Evolutionary conservation across 83 land plant genomes (phyloP), one percentile per base, ranked within the genome.

Genomic region (Picea abies): DNA sequence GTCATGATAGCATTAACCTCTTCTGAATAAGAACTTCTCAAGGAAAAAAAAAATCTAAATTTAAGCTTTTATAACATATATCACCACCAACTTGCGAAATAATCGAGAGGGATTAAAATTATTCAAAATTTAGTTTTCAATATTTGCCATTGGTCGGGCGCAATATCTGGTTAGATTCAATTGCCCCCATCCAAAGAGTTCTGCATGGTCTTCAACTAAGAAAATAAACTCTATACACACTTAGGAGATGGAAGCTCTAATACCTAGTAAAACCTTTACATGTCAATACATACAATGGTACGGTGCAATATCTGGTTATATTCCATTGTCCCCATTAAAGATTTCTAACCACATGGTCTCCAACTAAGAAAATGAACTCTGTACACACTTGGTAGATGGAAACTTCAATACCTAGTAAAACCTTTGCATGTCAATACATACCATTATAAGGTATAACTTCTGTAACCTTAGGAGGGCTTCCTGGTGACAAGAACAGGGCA

Each of bases 401-500:
- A 44, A 9, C 77, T 44, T 44, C 47, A 44, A 44, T 5, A 44
- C 8, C 47, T 6, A 44, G 8, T 44, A 44, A 44, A 44, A 77
- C 8, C 4, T 44, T 4, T 71, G 0, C 47, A 71, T 17, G 39
- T 70, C 44, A 16, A 68, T 25, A 9, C 15, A 26, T 70, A 52
- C 81, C 35, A 52, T 52, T 49, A 11, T 52, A 52, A 10, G 11
- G 56, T 52, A 52, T 12, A 70, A 7, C 39, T 16, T 49, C 44
- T 23, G 8, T 22, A 37, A 56, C 26, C n/a, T 81, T 64, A 81
- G 6, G 60, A 25, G 8, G 81, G 23, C 61, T 83, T 83, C 84
- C 60, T 86, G 58, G 79, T 86, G 15, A 86, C 72, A 20, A 86
- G 81, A 58, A 86, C 82, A 11, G 86, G 87, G 82, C 89, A 87